Evolutionary conservation across 495 filamentous ascomycete species (phyloP).

Genomic region (Thozetella sp.): DNA sequence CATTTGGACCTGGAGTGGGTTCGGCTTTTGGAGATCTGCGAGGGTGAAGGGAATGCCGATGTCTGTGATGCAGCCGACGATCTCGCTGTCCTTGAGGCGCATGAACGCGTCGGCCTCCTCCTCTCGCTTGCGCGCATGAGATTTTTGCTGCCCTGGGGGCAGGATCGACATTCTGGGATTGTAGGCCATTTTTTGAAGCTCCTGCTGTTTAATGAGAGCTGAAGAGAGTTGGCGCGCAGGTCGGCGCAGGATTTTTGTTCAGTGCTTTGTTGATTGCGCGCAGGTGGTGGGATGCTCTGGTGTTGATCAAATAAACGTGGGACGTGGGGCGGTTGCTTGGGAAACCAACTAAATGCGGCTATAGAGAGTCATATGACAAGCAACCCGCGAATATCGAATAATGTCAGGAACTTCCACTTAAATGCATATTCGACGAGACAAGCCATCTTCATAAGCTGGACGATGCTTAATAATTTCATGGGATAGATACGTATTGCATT

Average conservation of each 20-base stretch:
- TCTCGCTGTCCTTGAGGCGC: conserved; percentile 84
- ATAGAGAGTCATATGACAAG: not conserved
- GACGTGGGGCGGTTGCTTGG: not conserved
- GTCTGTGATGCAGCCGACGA: conserved; percentile 94
- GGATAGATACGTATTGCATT: no score
- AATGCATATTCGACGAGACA: no score
- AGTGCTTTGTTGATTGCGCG: not conserved
- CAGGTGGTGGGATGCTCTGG: not conserved
- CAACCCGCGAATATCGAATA: not conserved
- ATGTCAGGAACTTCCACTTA: no score
- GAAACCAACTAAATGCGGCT: no score
- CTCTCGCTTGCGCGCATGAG: conserved; percentile 67
- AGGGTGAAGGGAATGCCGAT: conserved; percentile 86
- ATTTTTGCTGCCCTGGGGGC: conserved; percentile 58
- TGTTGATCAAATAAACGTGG: conserved; percentile 4
- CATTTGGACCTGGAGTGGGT: conserved; percentile 90
- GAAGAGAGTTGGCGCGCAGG: not conserved
- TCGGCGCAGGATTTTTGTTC: not conserved
- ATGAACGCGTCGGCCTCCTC: conserved; percentile 87
- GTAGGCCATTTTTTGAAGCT: conserved; percentile 57
- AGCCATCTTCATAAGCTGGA: no score
- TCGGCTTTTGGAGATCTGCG: conserved; percentile 92
- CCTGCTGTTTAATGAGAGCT: not conserved
- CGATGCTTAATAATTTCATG: no score
- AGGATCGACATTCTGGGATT: conserved; percentile 79